Evolutionary conservation across 2,329 filamentous ascomycete genomes (phyloP), one percentile per base, ranked within the genome.

Genomic region (Fusarium sambucinum): DNA sequence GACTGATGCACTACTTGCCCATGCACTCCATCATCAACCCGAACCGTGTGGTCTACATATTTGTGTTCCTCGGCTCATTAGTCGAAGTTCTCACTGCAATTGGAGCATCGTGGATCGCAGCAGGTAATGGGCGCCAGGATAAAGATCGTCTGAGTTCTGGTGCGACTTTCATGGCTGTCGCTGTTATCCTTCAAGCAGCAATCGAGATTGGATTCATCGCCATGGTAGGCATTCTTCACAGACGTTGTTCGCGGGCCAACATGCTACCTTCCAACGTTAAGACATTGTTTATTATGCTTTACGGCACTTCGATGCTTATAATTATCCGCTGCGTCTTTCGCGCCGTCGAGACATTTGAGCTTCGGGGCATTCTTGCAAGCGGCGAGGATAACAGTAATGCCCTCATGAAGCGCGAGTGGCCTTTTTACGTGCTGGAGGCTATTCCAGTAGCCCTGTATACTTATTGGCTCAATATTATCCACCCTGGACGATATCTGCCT

Each of bases 101-200:
- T 11, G 72, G 72, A 27, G 68, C 70, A 35, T 66, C 69, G 2
- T 73, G 71, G 71, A 72, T 74, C 19, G 71, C 72, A 16, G 68
- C 70, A 11, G 72, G 62, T 0, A 68, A 70, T 19, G 71, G 71
- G 2, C 57, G 46, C 19, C 78, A 85, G 35, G 87, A 90, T 66
- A 82, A 82, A 55, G 86, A 86, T 1, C 75, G 82, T 7, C 88
- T 89, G 60, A 77, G 80, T 3, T 78, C 80, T 0, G 88, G 88
- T 0, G 89, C 90, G 61, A 80, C 83, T 0, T 74, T 89, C 2
- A 80, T 90, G 47, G 82, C 74, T 0, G 81, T 83, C 23, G 83
- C 85, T 27, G 83, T 90, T 13, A 72, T 79, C 1, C 62, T 87
- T 13, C 72, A 74, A 42, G 71, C 42, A 1, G 29, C 60, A 6